These are phyloP conservation scores for Pleomassaria siparia DNA, from an alignment of 2,329 filamentous ascomycete genomes.

Conservation along the genomic window DNA sequence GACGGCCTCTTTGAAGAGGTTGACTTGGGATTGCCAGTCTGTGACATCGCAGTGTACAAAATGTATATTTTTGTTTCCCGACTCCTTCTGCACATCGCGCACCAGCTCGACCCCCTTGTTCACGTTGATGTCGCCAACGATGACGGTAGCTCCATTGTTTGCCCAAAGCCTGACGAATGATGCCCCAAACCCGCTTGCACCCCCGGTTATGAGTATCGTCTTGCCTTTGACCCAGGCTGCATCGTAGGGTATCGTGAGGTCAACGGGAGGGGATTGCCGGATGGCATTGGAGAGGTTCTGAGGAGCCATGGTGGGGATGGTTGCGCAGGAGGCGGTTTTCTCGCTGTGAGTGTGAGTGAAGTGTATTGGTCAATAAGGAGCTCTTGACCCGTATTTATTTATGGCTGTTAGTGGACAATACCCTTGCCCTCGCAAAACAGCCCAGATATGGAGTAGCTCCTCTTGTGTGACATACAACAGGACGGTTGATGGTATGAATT, in stretches of 20 bases:
- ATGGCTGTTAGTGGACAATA: no score
- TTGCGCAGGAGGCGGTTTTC: neutral
- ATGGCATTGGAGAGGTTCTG: conserved; percentile 25
- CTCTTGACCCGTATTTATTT: neutral
- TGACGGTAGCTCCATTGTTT: conserved; percentile 54
- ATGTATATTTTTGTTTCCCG: conserved; percentile 50
- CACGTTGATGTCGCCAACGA: conserved; percentile 65
- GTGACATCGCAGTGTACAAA: conserved; percentile 67
- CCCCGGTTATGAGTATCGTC: conserved; percentile 43
- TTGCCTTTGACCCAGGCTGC: conserved; percentile 41
- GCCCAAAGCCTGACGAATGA: conserved; percentile 44
- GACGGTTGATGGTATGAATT: no score
- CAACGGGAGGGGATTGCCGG: conserved; percentile 42
- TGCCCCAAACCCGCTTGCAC: conserved; percentile 44
- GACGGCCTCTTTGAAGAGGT: conserved; percentile 62
- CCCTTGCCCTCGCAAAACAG: no score
- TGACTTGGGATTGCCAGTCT: conserved; percentile 64
- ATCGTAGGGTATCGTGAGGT: conserved; percentile 38
- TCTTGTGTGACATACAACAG: no score
- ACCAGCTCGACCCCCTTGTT: conserved; percentile 57
- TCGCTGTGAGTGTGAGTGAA: neutral
- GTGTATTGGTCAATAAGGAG: neutral
- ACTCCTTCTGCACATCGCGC: conserved; percentile 51
- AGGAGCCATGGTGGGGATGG: conserved; percentile 19
- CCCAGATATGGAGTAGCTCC: no score